Conservation (phyloP, 2,329 filamentous ascomycete species). For the Aspergillus ochraceus region DNA sequence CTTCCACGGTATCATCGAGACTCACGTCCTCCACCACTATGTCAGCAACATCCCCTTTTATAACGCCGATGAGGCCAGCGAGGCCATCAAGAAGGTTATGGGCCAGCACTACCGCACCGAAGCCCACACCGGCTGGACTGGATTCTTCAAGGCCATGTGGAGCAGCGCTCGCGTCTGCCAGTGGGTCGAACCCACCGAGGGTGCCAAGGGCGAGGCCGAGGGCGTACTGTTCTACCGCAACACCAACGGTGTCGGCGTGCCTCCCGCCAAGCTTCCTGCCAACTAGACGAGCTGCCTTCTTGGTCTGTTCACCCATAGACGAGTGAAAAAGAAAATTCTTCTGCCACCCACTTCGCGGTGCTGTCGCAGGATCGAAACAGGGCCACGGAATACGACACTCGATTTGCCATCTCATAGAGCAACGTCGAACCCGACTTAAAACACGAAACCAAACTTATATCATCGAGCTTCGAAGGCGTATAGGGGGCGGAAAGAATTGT, state of each 20-base stretch:
- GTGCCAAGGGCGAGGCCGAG: constrained; percentile 75
- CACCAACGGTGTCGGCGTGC: constrained; percentile 77
- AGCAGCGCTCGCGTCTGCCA: constrained; percentile 83
- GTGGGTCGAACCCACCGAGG: constrained; percentile 92
- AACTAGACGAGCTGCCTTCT: constrained; percentile 21
- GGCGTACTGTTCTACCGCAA: constrained; percentile 95
- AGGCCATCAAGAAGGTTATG: constrained; percentile 94
- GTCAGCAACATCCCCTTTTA: constrained; percentile 96
- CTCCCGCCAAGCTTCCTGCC: constrained; percentile 47
- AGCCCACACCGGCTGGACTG: constrained; percentile 70
- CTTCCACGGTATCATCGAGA: constrained; percentile 95
- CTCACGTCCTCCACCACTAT: constrained; percentile 97
- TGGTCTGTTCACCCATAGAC: not conserved
- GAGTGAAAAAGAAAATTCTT: not conserved
- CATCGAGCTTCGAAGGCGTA: constrained; percentile 6
- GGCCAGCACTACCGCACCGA: constrained; percentile 91
- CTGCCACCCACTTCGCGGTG: constrained; percentile 10
- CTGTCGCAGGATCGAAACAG: constrained; percentile 27
- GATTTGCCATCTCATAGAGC: constrained; percentile 9
- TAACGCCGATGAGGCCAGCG: constrained; percentile 88
- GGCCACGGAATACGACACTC: constrained; percentile 16
- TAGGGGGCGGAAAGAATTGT: constrained; percentile 7
- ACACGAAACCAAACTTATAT: no score
- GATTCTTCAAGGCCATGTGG: constrained; percentile 84
- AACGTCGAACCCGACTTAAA: not conserved